Percentiles rank a stretch among this genome's conserved stretches.
phyloP scores from a whole-genome alignment of 768 basidiomycete genomes.

The Panellus pusillus region DNA sequence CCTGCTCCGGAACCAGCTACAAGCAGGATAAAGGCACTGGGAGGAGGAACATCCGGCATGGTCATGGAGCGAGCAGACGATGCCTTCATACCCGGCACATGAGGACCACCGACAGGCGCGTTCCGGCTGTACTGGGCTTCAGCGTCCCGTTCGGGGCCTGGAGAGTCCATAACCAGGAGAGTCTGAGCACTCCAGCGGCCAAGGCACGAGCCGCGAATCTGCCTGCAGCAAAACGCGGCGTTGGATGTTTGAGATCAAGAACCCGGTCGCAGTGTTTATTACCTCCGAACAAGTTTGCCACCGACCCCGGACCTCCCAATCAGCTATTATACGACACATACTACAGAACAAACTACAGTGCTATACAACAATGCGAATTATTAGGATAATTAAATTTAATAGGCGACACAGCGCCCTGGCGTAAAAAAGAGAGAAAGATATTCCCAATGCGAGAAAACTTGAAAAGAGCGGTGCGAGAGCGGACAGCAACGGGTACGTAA shows the following conservation, averaged over 20 bases:
- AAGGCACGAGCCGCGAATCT: conserved; percentile 47
- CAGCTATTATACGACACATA: too few species aligned
- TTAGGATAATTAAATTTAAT: background rate
- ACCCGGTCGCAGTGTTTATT: conserved; percentile 21
- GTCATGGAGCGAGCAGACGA: background rate
- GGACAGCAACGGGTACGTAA: conserved; percentile 58
- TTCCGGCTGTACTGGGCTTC: conserved; percentile 12
- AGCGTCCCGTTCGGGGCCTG: conserved; percentile 45
- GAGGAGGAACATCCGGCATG: conserved; percentile 11
- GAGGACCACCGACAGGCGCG: conserved; percentile 4
- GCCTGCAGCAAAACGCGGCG: conserved; percentile 67
- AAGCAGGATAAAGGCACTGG: conserved; percentile 61
- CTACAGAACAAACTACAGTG: background rate
- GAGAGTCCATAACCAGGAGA: conserved; percentile 53
- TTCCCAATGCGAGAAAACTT: conserved; percentile 50
- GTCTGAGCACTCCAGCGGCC: conserved; percentile 42
- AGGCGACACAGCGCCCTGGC: conserved; percentile 23
- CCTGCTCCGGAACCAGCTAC: conserved; percentile 80
- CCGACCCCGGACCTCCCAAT: conserved; percentile 45
- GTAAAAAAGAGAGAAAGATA: conserved; percentile 33
- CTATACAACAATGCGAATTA: too few species aligned
- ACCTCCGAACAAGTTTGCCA: conserved; percentile 29
- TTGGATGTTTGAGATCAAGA: conserved; percentile 37
- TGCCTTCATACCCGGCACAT: conserved; percentile 17
- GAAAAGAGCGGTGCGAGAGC: conserved; percentile 47